A percentile compares a stretch with the other conserved stretches of the same genome.
Evolutionary conservation across 2,329 filamentous ascomycete species (phyloP).

Genomic region (Metarhizium album): DNA sequence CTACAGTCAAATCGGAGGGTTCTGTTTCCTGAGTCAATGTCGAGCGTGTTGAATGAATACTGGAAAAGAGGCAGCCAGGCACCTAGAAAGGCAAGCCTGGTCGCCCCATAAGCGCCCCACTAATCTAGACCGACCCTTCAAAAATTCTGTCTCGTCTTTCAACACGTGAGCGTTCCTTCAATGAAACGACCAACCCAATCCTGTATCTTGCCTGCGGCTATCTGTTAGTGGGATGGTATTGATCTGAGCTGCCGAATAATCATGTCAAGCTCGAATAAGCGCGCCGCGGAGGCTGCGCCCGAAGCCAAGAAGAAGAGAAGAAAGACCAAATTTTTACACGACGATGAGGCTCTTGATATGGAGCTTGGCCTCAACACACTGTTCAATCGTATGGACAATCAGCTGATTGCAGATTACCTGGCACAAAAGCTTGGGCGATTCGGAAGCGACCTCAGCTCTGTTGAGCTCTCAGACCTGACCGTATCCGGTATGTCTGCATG

Average conservation of each 20-base stretch:
- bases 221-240: not conserved
- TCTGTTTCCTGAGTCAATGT: not conserved
- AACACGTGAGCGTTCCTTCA: not conserved
- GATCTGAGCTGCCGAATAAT: not conserved
- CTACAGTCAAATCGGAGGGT: not conserved
- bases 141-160: not conserved
- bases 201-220: not conserved
- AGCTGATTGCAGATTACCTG: constrained; percentile 75
- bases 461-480: constrained; percentile 76
- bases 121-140: not conserved
- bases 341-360: constrained; percentile 50
- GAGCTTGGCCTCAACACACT: constrained; percentile 69
- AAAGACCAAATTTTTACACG: constrained; percentile 41
- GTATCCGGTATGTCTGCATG: constrained; percentile 52
- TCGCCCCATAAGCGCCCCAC: too few species aligned
- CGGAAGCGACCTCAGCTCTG: constrained; percentile 65
- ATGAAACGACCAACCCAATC: not conserved
- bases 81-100: too few species aligned
- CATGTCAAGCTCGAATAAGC: constrained; percentile 41
- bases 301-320: constrained; percentile 35
- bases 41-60: too few species aligned
- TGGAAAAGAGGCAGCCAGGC: too few species aligned
- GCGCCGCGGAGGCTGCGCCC: constrained; percentile 39
- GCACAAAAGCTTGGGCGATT: constrained; percentile 69
- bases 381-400: constrained; percentile 72